Percentiles rank a stretch among this genome's conserved stretches.
phyloP scores from a whole-genome alignment of 805 yeast species.

The Saccharomycopsis vini region DNA sequence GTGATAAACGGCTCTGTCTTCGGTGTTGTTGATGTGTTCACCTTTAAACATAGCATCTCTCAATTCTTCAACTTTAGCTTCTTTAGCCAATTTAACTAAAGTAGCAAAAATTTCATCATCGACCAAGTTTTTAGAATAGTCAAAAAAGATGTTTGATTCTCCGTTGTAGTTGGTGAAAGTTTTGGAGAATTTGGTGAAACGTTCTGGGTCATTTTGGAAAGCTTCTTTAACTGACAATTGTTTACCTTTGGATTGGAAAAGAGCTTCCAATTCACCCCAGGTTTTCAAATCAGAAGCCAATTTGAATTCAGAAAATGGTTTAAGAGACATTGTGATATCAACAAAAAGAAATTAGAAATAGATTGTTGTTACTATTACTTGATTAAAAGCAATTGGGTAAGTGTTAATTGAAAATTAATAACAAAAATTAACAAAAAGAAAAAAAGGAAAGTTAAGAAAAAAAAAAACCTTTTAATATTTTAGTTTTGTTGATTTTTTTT shows the following conservation, averaged over 20 bases:
- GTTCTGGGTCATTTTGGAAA: constrained; percentile 61
- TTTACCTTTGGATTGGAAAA: constrained; percentile 65
- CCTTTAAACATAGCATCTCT: constrained; percentile 92
- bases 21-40: constrained; percentile 90
- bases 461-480: not conserved
- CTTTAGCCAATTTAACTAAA: constrained; percentile 74
- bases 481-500: too few species aligned
- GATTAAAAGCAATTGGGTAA: not conserved
- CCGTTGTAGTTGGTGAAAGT: constrained; percentile 80
- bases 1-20: constrained; percentile 94
- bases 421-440: not conserved
- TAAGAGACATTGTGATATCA: constrained; percentile 20
- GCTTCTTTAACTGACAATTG: constrained; percentile 66
- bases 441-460: not conserved
- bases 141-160: constrained; percentile 74
- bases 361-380: not conserved
- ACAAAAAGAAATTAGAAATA: not conserved
- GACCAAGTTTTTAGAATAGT: constrained; percentile 89
- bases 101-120: constrained; percentile 69
- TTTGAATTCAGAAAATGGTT: constrained; percentile 40
- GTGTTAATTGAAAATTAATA: too few species aligned
- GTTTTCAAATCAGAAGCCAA: constrained; percentile 70
- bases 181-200: constrained; percentile 70
- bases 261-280: constrained; percentile 67
- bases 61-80: constrained; percentile 77